A percentile compares a stretch with the other conserved stretches of the same genome.
phyloP scores from a whole-genome alignment of 2,329 filamentous ascomycete species.

The Diaporthe vexans region DNA sequence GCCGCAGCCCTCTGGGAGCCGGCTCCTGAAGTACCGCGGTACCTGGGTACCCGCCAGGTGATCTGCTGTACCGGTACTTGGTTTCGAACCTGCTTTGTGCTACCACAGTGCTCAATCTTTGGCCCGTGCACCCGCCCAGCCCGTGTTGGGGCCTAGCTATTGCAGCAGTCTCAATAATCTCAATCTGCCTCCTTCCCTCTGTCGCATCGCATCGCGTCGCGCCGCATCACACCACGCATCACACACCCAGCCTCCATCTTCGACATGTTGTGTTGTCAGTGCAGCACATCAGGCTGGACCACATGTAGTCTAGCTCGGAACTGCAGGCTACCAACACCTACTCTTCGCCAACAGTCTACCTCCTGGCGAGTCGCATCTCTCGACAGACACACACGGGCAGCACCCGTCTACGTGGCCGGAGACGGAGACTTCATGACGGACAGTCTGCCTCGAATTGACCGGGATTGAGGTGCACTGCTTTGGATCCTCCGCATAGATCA shows the following conservation, averaged over 20 bases:
- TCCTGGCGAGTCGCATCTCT: constrained; percentile 10
- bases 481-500: background rate
- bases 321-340: background rate
- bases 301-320: background rate
- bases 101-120: background rate
- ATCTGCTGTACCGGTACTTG: background rate
- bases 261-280: constrained; percentile 19
- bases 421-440: background rate
- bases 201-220: constrained; percentile 6
- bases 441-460: background rate
- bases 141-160: background rate
- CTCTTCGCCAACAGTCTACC: constrained; percentile 3
- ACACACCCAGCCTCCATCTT: background rate
- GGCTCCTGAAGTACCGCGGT: background rate
- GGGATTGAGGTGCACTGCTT: background rate
- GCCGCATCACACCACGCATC: constrained; percentile 4
- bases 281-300: background rate
- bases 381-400: background rate
- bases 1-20: constrained; percentile 5
- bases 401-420: background rate
- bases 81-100: background rate
- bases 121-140: constrained; percentile 21
- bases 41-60: background rate
- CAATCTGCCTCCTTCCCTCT: background rate
- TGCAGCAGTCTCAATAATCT: constrained; percentile 10